These are phyloP conservation scores for Salix suchowensis DNA, from an alignment of 345 rosid genomes.

Conservation along the genomic window DNA sequence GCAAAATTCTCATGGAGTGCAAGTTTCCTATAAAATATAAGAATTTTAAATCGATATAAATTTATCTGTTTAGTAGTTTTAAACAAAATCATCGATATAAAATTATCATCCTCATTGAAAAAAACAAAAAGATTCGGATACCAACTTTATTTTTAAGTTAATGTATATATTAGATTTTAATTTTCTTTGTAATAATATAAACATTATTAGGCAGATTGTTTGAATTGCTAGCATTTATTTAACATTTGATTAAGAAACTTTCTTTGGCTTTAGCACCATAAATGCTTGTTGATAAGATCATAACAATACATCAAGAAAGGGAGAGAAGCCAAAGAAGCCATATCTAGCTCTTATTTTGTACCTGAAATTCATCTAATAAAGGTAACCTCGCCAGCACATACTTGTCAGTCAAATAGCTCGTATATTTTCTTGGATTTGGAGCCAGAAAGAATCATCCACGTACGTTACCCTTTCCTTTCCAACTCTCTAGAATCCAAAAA, in stretches of 20 bases:
- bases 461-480: neutral
- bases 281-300: neutral
- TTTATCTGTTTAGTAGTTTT: too few species aligned
- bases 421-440: neutral
- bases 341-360: slow-evolving; percentile 9
- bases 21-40: too few species aligned
- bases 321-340: neutral
- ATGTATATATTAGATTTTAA: too few species aligned
- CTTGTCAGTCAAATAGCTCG: neutral
- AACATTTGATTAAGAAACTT: neutral
- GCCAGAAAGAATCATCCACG: neutral
- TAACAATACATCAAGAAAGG: neutral
- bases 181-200: neutral
- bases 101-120: too few species aligned
- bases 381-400: neutral
- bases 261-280: too few species aligned
- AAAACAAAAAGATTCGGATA: too few species aligned
- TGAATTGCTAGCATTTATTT: neutral
- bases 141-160: too few species aligned
- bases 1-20: too few species aligned
- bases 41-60: too few species aligned
- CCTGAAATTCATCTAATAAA: neutral
- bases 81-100: too few species aligned
- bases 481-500: too few species aligned
- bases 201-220: neutral